phyloP scores from a whole-genome alignment of 306 rosid species.

The Cucurbita ficifolia region DNA sequence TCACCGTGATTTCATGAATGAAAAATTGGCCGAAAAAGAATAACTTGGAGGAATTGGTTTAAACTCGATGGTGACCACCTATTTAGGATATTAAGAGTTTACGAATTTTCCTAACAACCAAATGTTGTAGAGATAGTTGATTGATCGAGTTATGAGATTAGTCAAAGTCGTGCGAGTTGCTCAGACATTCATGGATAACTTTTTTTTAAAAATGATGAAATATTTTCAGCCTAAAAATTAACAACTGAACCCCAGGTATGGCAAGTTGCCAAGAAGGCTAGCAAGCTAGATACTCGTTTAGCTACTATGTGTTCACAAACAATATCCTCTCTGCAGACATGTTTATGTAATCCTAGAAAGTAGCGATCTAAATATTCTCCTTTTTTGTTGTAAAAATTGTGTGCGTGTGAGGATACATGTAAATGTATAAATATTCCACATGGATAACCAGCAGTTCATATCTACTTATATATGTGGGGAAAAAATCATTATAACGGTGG shows the following conservation, averaged over 20 bases:
- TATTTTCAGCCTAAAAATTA: neutral
- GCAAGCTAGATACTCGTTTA: neutral
- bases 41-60: neutral
- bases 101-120: neutral
- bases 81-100: neutral
- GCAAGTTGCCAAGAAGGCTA: neutral
- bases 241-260: neutral
- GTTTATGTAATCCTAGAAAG: neutral
- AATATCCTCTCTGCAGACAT: neutral
- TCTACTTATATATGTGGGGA: neutral
- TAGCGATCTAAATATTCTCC: neutral
- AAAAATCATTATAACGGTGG: neutral
- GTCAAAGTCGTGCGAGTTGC: neutral
- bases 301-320: neutral
- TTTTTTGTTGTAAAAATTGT: neutral
- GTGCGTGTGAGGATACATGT: neutral
- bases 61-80: neutral
- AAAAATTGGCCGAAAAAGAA: neutral
- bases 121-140: neutral
- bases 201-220: too few relatives aligned
- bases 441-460: neutral
- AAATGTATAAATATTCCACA: neutral
- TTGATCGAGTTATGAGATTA: neutral
- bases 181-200: neutral
- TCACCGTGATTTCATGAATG: neutral